Evolutionary conservation across 2,329 filamentous ascomycete species (phyloP).

Genomic region (Venturia pyrina): DNA sequence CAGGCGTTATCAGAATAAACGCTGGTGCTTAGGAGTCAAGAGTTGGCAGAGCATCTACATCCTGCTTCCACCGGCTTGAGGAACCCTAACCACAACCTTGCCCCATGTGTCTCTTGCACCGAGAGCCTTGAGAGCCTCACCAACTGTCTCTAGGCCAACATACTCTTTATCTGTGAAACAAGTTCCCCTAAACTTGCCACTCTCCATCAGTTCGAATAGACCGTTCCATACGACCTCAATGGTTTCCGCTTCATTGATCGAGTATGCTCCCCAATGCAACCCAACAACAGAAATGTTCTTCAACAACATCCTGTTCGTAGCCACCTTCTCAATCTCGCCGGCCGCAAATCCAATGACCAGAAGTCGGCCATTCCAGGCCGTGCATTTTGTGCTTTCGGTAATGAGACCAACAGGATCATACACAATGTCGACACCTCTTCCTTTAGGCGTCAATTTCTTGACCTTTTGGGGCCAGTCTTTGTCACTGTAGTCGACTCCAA

Average conservation of each 20-base stretch:
- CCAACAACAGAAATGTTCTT: constrained; percentile 91
- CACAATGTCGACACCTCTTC: constrained; percentile 76
- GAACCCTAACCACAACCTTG: constrained; percentile 85
- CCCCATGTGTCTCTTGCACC: constrained; percentile 84
- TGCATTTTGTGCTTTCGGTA: constrained; percentile 80
- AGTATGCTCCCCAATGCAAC: constrained; percentile 84
- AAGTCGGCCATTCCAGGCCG: constrained; percentile 83
- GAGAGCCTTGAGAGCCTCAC: constrained; percentile 64
- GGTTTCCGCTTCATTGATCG: constrained; percentile 58
- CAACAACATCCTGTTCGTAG: constrained; percentile 81
- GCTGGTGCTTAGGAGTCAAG: too few species aligned
- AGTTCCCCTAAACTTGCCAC: constrained; percentile 72
- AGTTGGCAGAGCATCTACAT: constrained; percentile 17
- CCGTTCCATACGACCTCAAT: constrained; percentile 71
- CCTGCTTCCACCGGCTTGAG: constrained; percentile 48
- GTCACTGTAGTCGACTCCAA: constrained; percentile 66
- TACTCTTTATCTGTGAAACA: constrained; percentile 75
- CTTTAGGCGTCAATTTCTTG: constrained; percentile 64
- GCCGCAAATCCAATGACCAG: constrained; percentile 84
- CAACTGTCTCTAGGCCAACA: constrained; percentile 69
- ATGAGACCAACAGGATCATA: constrained; percentile 92
- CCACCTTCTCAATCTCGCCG: constrained; percentile 79
- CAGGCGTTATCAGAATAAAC: too few species aligned
- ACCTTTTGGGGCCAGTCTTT: constrained; percentile 56
- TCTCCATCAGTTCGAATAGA: constrained; percentile 64